These are phyloP conservation scores for Linnemannia hyalina DNA, from an alignment of 192 early-diverging fungal genomes.

Conservation along the genomic window DNA sequence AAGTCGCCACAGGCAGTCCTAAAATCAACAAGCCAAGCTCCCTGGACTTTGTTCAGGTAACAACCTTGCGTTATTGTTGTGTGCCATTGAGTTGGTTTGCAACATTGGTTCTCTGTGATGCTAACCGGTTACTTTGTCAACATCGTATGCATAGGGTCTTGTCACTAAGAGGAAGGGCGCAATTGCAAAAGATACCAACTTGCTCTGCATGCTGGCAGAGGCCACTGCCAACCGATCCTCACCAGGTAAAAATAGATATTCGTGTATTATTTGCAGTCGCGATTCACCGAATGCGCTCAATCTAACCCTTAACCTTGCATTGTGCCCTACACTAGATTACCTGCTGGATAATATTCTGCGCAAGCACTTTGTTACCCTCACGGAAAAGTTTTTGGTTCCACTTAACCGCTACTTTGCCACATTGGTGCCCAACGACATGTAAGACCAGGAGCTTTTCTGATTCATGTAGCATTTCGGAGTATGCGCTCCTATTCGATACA, in stretches of 20 bases:
- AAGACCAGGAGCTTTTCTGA: neutral
- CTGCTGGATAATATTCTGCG: conserved; percentile 93
- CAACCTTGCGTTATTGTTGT: neutral
- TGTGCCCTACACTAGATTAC: conserved; percentile 60
- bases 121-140: too few species aligned
- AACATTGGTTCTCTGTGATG: neutral
- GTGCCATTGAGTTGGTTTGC: neutral
- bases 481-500: neutral
- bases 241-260: conserved; percentile 53
- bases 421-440: conserved; percentile 79
- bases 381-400: conserved; percentile 95
- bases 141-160: conserved; percentile 53
- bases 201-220: conserved; percentile 83
- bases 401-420: conserved; percentile 94
- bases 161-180: conserved; percentile 83
- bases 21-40: conserved; percentile 48
- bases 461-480: neutral
- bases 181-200: conserved; percentile 83
- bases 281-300: neutral
- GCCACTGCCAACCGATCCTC: conserved; percentile 79
- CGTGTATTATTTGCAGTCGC: neutral
- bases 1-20: conserved; percentile 20
- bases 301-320: conserved; percentile 2
- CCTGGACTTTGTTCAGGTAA: conserved; percentile 65
- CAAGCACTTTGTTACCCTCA: conserved; percentile 92